A percentile compares a stretch with the other conserved stretches of the same genome.
Evolutionary conservation across 140 eudicot genomes (phyloP).

Genomic region (Flaveria floridana): DNA sequence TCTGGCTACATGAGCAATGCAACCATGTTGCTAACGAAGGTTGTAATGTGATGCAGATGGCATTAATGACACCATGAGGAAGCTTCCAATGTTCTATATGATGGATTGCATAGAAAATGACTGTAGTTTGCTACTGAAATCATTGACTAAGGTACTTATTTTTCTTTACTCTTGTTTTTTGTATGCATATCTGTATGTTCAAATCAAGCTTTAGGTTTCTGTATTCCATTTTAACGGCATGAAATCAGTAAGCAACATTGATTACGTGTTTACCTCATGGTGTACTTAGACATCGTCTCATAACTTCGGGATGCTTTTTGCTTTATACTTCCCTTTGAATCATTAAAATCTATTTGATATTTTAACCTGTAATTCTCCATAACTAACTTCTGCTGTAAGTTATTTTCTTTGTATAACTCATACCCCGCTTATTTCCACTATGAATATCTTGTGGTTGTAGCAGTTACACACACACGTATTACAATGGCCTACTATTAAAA

Average conservation of each 20-base stretch:
- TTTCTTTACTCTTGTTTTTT: conserved; percentile 5
- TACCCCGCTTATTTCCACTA: background rate
- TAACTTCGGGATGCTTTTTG: conserved; percentile 1
- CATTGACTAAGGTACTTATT: conserved; percentile 53
- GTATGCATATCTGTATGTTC: conserved; percentile 15
- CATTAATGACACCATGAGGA: conserved; percentile 34
- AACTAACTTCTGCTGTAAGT: conserved; percentile 8
- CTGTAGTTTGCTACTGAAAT: conserved; percentile 64
- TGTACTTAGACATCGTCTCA: background rate
- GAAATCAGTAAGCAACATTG: background rate
- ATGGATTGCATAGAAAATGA: conserved; percentile 84
- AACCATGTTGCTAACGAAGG: conserved; percentile 35
- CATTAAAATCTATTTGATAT: conserved; percentile 12
- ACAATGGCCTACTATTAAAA: conserved; percentile 17
- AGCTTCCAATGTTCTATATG: conserved; percentile 69
- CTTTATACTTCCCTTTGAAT: conserved; percentile 9
- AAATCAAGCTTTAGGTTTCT: conserved; percentile 16
- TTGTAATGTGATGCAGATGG: conserved; percentile 57
- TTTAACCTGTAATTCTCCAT: conserved; percentile 5
- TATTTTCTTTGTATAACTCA: background rate
- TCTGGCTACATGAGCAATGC: conserved; percentile 29
- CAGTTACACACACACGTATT: background rate
- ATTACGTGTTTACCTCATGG: conserved; percentile 3
- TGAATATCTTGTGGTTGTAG: conserved; percentile 10
- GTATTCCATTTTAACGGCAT: conserved; percentile 9